These are phyloP conservation scores for Saccharomycopsis phalli DNA, from an alignment of 1,139 yeast species.

Conservation along the genomic window DNA sequence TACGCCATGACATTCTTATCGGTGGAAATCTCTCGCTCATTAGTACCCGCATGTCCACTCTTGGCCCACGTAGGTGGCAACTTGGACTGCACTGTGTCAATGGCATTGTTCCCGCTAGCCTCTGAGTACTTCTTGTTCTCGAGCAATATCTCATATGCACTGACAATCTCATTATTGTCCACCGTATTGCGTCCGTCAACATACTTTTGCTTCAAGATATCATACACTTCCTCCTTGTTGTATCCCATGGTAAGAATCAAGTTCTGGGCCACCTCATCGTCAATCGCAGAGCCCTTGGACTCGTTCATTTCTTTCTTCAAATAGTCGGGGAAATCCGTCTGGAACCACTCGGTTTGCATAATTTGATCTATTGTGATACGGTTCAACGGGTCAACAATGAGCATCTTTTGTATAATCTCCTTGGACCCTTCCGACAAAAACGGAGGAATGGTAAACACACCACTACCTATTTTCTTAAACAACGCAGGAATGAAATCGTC, in stretches of 20 bases:
- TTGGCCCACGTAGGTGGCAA: slow-evolving; percentile 21
- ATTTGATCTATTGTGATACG: slow-evolving; percentile 92
- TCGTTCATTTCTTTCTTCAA: slow-evolving; percentile 58
- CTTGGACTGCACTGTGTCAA: slow-evolving; percentile 41
- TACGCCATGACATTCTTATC: slow-evolving; percentile 14
- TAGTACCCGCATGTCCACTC: slow-evolving; percentile 18
- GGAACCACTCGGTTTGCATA: slow-evolving; percentile 95
- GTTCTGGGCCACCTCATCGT: slow-evolving; percentile 73
- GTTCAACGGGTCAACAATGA: slow-evolving; percentile 92
- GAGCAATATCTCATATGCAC: slow-evolving; percentile 81
- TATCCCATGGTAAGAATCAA: slow-evolving; percentile 88
- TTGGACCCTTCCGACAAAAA: slow-evolving; percentile 85
- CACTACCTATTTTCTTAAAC: slow-evolving; percentile 90
- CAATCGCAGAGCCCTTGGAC: slow-evolving; percentile 34
- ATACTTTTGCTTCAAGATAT: slow-evolving; percentile 51
- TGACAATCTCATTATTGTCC: slow-evolving; percentile 70
- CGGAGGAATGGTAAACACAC: slow-evolving; percentile 89
- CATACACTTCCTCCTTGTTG: slow-evolving; percentile 76
- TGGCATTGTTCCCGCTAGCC: slow-evolving; percentile 35
- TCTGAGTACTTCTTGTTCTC: slow-evolving; percentile 69
- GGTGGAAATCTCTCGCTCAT: slow-evolving; percentile 11
- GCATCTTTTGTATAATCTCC: slow-evolving; percentile 78
- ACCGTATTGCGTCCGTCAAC: slow-evolving; percentile 32
- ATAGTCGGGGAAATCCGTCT: slow-evolving; percentile 72
- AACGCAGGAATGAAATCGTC: slow-evolving; percentile 96